Evolutionary conservation across 2,329 filamentous ascomycete genomes (phyloP).

Genomic region (Westerdykella ornata): DNA sequence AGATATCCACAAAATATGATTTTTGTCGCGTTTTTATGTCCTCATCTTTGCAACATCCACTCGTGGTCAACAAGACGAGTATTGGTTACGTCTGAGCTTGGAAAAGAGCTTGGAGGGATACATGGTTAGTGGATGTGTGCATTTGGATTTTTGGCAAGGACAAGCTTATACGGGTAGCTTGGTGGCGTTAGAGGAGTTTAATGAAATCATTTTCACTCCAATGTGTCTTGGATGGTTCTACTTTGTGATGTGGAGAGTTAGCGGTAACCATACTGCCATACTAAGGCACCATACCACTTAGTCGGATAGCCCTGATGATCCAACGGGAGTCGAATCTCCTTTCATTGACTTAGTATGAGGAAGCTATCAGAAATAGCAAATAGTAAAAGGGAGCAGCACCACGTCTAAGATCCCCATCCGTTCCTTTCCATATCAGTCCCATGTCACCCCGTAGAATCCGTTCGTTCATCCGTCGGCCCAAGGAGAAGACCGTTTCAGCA

Average conservation of each 20-base stretch:
- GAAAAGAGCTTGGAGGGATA: neutral
- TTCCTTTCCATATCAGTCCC: neutral
- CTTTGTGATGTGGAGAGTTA: too few relatives aligned
- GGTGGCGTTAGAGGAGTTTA: neutral
- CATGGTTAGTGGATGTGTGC: neutral
- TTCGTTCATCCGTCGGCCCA: too few relatives aligned
- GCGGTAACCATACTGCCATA: too few relatives aligned
- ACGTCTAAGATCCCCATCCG: neutral
- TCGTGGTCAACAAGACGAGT: neutral
- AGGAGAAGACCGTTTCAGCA: too few relatives aligned
- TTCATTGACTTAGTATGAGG: too few relatives aligned
- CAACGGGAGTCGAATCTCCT: too few relatives aligned
- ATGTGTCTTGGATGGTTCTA: too few relatives aligned
- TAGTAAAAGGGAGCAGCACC: too few relatives aligned
- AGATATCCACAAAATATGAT: constrained; percentile 12
- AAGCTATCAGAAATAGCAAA: too few relatives aligned
- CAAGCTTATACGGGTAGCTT: neutral
- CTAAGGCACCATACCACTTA: too few relatives aligned
- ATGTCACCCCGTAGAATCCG: too few relatives aligned
- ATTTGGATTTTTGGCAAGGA: neutral
- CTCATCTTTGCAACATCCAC: neutral
- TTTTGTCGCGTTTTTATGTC: neutral
- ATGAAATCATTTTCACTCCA: neutral
- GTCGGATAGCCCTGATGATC: too few relatives aligned
- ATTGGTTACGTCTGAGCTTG: neutral